Percentiles rank a stretch among this genome's conserved stretches.
phyloP scores from a whole-genome alignment of 2,329 filamentous ascomycete genomes.

The Pestalotiopsis sp. region DNA sequence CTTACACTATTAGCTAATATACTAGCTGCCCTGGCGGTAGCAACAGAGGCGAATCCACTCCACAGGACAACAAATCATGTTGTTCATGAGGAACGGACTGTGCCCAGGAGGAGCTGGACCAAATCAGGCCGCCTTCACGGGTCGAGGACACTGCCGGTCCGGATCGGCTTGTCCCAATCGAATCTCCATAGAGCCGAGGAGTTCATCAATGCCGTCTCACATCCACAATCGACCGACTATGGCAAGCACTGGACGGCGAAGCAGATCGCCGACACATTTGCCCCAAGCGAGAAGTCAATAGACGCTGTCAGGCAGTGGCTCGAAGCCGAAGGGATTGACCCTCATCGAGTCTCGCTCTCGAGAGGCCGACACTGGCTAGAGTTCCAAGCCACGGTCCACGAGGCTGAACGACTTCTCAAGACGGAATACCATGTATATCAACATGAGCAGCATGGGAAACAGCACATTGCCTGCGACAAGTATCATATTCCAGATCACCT shows the following conservation, averaged over 20 bases:
- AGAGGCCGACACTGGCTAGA: constrained; percentile 54
- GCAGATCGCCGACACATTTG: constrained; percentile 44
- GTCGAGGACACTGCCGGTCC: constrained; percentile 32
- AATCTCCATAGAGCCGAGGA: constrained; percentile 48
- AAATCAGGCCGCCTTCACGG: constrained; percentile 23
- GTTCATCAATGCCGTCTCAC: constrained; percentile 42
- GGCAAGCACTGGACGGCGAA: constrained; percentile 48
- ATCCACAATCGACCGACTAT: constrained; percentile 46
- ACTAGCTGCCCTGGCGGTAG: constrained; percentile 32
- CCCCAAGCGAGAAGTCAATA: constrained; percentile 44
- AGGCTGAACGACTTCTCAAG: constrained; percentile 54
- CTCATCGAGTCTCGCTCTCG: constrained; percentile 49
- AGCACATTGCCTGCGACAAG: constrained; percentile 42
- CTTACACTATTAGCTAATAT: constrained; percentile 20
- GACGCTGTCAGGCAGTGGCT: constrained; percentile 56
- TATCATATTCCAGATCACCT: constrained; percentile 42
- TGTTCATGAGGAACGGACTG: constrained; percentile 33
- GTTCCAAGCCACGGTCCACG: constrained; percentile 54
- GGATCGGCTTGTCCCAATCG: constrained; percentile 46
- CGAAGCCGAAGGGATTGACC: constrained; percentile 49
- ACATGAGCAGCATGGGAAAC: constrained; percentile 35
- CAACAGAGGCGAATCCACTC: constrained; percentile 23
- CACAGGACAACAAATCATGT: constrained; percentile 21
- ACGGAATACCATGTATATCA: constrained; percentile 55
- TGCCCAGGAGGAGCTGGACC: constrained; percentile 23